Base-by-base conservation (phyloP, 106 monocot species). In the Posidonia australis region DNA sequence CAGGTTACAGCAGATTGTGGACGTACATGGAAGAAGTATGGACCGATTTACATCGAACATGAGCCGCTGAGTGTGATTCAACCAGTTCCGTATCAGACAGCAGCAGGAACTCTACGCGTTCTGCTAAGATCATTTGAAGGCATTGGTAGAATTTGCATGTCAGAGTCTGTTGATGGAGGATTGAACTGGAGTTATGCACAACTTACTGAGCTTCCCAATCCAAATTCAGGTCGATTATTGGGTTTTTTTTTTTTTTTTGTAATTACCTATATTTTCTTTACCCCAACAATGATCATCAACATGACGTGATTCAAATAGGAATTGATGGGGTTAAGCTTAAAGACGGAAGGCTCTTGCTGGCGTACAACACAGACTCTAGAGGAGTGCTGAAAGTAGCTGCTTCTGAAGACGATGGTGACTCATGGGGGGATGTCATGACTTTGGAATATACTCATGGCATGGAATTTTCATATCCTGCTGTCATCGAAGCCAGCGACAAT, bases 401-500 rank as follows among this genome's bases (percentile, higher is more conserved):
- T 65, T 91, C 96, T 0, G 36, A 67, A 16, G 78, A 98, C 49
- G 90, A 98, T 68, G 96, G 90, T 3, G 84, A 87, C 63, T 79
- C 81, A 5, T 98, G 96, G 96, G 62, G 64, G 5, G 90, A 90
- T 22, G 68, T 87, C 10, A 53, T 85, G 71, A 87, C 87, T 56
- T 58, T 98, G 59, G 96, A 98, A 70, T 82, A 98, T 3, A 72
- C 49, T 5, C 17, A 17, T 5, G 82, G 46, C 25, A 85, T 85
- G 87, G 98, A 98, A 55, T 98, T 98, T 63, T 98, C 98, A 12
- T 98, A 98, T 46, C 90, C 98, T 44, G 91, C 90, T 3, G 76
- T 91, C 7, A 88, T 91, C 47, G 82, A 91, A 63, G 66, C 76
- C 4, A 60, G 32, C 2, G 91, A 98, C 56, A 78, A 64, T 29